These are phyloP conservation scores for Gynostemma pentaphyllum DNA, from an alignment of 306 rosid species.

Conservation along the genomic window DNA sequence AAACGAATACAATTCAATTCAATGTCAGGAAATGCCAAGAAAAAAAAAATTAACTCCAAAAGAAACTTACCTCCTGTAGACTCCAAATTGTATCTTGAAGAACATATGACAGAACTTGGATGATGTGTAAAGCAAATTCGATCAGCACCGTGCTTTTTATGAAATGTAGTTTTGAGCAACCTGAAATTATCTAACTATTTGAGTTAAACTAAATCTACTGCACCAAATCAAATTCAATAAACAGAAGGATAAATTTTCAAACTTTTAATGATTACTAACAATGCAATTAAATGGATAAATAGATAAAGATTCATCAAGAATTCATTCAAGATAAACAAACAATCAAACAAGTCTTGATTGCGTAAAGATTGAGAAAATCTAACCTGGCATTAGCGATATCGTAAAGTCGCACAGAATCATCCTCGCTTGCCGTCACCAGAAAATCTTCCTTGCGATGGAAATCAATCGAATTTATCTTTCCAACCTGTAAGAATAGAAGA, in stretches of 20 bases:
- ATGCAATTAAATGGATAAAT: not conserved
- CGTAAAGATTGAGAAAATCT: slow-evolving; percentile 15
- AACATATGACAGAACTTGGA: slow-evolving; percentile 86
- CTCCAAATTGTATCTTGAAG: slow-evolving; percentile 79
- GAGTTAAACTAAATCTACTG: not conserved
- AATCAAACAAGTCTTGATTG: not conserved
- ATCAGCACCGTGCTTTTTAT: slow-evolving; percentile 90
- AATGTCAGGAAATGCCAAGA: slow-evolving; percentile 1
- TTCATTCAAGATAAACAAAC: not conserved
- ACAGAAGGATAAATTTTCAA: not conserved
- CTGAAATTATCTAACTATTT: slow-evolving; percentile 28
- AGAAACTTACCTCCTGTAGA: slow-evolving; percentile 54
- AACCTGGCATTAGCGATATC: slow-evolving; percentile 87
- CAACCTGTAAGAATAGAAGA: slow-evolving; percentile 37
- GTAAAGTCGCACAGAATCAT: slow-evolving; percentile 84
- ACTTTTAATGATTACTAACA: not conserved
- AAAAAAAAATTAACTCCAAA: slow-evolving; percentile 1
- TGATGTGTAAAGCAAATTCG: slow-evolving; percentile 89
- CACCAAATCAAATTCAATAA: not conserved
- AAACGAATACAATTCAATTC: slow-evolving; percentile 12
- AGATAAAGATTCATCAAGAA: not conserved
- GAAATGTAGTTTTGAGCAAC: slow-evolving; percentile 84
- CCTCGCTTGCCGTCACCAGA: slow-evolving; percentile 78
- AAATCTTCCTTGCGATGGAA: slow-evolving; percentile 90
- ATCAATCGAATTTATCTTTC: slow-evolving; percentile 75